phyloP scores from a whole-genome alignment of 73 alveolate genomes.

The Tetrahymena malaccensis region DNA sequence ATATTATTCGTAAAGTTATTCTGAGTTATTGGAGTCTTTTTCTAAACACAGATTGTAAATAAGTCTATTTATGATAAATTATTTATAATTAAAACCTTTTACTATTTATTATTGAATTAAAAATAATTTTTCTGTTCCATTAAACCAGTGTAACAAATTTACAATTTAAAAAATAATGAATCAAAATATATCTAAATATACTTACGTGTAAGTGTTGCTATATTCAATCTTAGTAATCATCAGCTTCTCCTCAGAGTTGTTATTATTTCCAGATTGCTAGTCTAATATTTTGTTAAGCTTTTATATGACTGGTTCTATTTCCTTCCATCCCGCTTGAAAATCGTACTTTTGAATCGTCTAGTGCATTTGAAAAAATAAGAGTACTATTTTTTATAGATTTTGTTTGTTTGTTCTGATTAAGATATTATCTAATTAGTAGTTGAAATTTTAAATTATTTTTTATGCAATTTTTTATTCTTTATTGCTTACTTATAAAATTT shows the following conservation, averaged over 20 bases:
- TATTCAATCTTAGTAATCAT: background rate
- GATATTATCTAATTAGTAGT: background rate
- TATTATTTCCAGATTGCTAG: background rate
- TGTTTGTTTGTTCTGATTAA: background rate
- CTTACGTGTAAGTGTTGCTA: background rate
- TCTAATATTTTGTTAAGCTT: background rate
- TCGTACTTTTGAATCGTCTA: background rate
- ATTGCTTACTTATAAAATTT: background rate
- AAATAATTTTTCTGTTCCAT: too few species aligned
- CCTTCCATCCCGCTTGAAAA: background rate
- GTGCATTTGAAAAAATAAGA: background rate
- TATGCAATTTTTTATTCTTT: background rate
- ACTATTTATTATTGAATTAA: too few species aligned
- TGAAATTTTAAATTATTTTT: background rate
- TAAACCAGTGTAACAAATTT: background rate
- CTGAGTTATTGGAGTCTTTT: background rate
- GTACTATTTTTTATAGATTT: background rate
- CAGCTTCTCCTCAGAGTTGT: background rate
- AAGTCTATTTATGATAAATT: background rate
- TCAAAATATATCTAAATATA: background rate
- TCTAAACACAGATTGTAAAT: background rate
- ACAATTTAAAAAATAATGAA: background rate
- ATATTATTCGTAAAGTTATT: background rate
- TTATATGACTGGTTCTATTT: background rate
- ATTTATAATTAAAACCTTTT: too few species aligned